Base-by-base conservation (phyloP, 352 stramenopile species). In the Globisporangium mamillatum region DNA sequence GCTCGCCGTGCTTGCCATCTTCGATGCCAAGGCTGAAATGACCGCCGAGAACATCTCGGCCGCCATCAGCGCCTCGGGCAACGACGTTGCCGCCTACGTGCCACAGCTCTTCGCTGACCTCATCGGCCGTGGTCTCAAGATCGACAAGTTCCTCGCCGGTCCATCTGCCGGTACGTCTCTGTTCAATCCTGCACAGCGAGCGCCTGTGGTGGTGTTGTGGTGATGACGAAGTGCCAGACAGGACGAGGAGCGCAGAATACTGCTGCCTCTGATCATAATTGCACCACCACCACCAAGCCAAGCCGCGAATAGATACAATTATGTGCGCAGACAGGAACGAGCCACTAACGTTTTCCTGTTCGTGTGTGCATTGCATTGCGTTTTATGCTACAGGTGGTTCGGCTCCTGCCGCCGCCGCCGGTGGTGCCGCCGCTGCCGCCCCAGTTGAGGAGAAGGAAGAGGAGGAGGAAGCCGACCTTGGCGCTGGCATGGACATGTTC, bases 141-240 rank as follows among this genome's bases (percentile, higher is more conserved):
- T 96, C 54, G 87, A 94, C 73, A 95, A 94, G 81, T 92, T 94
- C 82, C 81, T 96, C 44, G 89, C 87, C 66, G 87, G 89, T 60
- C 89, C 89, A 63, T 96, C 89, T 72, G 87, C 89, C 78, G 89
- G 89, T 94, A 77, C 78, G 81, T 86, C 50, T 29, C 32, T 58
- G 6, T 36, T 53, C 52, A 32, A 58, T 12, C 16, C 18, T 65
- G 60, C 22, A 38, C 20, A 29, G 34, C 29, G 6, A n/a, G 60
- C 25, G 29, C 4, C 22, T 41, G 58, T 18, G 18, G 24, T 63
- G 34, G 22, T 5, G 57, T 29, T 3, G 10, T 6, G 41, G n/a
- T 38, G 34, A 38, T 3, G 20, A 24, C 36, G 38, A 63, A 63
- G 22, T 54, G 58, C 58, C 25, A n/a, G 18, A 12, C 29, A 50